These are phyloP conservation scores for Suhomyces chickasaworum DNA, from an alignment of 1,139 yeast species.

Conservation along the genomic window DNA sequence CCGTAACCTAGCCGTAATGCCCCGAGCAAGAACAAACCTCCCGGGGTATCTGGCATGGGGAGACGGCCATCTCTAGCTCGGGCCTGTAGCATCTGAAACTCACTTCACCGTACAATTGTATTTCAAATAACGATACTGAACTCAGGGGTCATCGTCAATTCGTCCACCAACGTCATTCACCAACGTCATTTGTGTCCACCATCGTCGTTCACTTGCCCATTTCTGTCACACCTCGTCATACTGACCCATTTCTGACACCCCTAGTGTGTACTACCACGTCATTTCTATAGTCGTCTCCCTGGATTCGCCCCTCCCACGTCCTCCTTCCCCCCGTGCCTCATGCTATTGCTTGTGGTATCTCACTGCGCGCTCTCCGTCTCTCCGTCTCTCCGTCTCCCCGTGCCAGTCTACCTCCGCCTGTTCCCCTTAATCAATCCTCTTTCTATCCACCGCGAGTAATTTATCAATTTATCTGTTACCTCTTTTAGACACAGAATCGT, in stretches of 20 bases:
- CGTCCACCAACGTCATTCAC: not conserved
- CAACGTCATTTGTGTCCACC: not conserved
- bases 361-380: too few species aligned
- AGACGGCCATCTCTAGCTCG: too few species aligned
- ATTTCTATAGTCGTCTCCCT: not conserved
- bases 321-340: not conserved
- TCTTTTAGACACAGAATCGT: not conserved
- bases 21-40: too few species aligned
- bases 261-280: not conserved
- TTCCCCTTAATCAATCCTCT: not conserved
- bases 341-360: not conserved
- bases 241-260: not conserved
- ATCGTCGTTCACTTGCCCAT: not conserved
- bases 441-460: not conserved
- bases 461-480: not conserved
- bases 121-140: too few species aligned
- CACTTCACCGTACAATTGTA: too few species aligned
- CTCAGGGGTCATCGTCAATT: too few species aligned
- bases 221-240: too few species aligned
- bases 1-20: too few species aligned
- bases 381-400: not conserved
- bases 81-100: too few species aligned
- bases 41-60: too few species aligned
- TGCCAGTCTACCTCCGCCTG: constrained; percentile 1
- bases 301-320: not conserved